These are phyloP conservation scores for Malania oleifera DNA, from an alignment of 164 flowering plant species.

Conservation along the genomic window DNA sequence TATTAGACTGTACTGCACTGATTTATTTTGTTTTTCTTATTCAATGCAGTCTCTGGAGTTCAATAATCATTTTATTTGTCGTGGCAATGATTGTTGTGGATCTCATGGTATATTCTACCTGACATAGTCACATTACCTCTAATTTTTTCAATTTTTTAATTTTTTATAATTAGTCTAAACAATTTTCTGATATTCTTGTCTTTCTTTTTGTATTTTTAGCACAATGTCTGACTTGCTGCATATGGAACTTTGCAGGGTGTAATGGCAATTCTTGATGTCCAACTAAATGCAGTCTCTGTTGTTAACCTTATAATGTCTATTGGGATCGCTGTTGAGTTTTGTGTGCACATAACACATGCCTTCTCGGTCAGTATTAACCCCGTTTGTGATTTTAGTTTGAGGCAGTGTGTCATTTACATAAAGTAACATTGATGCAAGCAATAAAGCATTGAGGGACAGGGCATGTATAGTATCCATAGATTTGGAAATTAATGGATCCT, in stretches of 20 bases:
- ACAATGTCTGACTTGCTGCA: background rate
- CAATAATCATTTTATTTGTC: constrained; percentile 80
- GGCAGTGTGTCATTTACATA: too few species aligned
- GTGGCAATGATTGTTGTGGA: constrained; percentile 49
- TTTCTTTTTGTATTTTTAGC: background rate
- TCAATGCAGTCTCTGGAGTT: constrained; percentile 76
- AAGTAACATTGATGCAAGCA: too few species aligned
- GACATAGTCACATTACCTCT: background rate
- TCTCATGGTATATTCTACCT: background rate
- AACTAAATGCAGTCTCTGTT: constrained; percentile 5
- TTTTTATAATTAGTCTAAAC: background rate
- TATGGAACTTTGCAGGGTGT: constrained; percentile 1
- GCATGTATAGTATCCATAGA: too few species aligned
- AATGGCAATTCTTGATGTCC: constrained; percentile 1
- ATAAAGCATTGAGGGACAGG: too few species aligned
- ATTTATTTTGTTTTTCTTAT: constrained; percentile 9
- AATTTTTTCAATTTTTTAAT: background rate
- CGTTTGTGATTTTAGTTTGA: too few species aligned
- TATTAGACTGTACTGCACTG: too few species aligned
- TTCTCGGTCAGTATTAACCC: background rate
- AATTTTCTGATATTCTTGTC: too few species aligned
- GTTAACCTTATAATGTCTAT: constrained; percentile 7
- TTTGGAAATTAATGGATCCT: too few species aligned
- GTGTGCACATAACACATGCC: constrained; percentile 4
- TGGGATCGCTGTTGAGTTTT: constrained; percentile 8